Evolutionary conservation across 257 asterid genomes (phyloP).

Genomic region (Nicotiana benthamiana): DNA sequence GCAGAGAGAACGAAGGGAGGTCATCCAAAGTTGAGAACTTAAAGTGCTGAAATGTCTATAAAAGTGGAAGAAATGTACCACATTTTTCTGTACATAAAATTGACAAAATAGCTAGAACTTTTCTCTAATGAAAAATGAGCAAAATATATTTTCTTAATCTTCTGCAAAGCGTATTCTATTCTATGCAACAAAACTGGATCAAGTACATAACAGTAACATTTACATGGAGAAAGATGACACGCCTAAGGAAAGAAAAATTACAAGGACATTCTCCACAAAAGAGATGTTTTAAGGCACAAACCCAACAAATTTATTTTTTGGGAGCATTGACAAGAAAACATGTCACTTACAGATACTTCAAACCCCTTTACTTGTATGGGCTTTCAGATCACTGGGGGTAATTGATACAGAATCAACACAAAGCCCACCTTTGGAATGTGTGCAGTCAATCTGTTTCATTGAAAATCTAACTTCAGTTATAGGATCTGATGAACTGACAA

Average conservation of each 20-base stretch:
- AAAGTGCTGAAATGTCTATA: neutral
- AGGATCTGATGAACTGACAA: conserved; percentile 50
- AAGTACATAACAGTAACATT: conserved; percentile 28
- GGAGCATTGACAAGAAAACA: conserved; percentile 10
- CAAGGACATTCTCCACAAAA: conserved; percentile 26
- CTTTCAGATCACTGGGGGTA: conserved; percentile 56
- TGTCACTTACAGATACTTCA: conserved; percentile 17
- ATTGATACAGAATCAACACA: conserved; percentile 82
- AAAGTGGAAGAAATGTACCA: neutral
- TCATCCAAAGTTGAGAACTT: neutral
- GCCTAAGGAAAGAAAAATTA: conserved; percentile 24
- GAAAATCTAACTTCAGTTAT: conserved; percentile 68
- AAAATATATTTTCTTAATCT: conserved; percentile 23
- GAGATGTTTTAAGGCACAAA: conserved; percentile 20
- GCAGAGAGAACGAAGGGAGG: neutral
- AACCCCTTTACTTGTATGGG: conserved; percentile 33
- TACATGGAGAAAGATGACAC: conserved; percentile 33
- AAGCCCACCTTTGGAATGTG: conserved; percentile 98
- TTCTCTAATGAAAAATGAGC: neutral
- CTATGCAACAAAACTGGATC: conserved; percentile 33
- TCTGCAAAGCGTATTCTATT: conserved; percentile 18
- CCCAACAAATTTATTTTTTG: conserved; percentile 8
- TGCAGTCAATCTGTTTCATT: conserved; percentile 96
- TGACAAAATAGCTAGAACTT: neutral
- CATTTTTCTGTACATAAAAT: neutral